Evolutionary conservation across 148 eudicot species (phyloP).

Genomic region (Fagopyrum homotropicum): DNA sequence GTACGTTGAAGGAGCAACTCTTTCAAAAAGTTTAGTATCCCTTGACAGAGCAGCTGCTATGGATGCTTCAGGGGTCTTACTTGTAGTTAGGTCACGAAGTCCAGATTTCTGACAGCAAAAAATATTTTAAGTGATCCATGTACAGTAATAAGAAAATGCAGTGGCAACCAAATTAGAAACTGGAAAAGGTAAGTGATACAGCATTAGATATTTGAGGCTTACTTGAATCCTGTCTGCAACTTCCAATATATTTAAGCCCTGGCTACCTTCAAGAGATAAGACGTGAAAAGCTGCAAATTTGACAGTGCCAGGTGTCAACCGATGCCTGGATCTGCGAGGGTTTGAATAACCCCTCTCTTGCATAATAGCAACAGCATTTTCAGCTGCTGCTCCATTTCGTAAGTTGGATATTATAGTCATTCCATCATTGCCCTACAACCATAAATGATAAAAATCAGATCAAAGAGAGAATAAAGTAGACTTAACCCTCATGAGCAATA

Average conservation of each 20-base stretch:
- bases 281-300: slow-evolving; percentile 94
- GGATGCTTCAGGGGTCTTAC: slow-evolving; percentile 98
- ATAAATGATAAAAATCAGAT: background rate
- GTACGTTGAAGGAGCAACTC: slow-evolving; percentile 94
- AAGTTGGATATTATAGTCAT: slow-evolving; percentile 55
- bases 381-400: slow-evolving; percentile 83
- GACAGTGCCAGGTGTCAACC: slow-evolving; percentile 96
- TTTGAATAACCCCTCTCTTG: slow-evolving; percentile 73
- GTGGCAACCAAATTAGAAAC: background rate
- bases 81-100: slow-evolving; percentile 84
- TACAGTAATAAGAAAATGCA: slow-evolving; percentile 1
- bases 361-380: slow-evolving; percentile 80
- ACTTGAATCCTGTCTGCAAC: slow-evolving; percentile 97
- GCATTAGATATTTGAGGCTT: slow-evolving; percentile 9
- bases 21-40: slow-evolving; percentile 87
- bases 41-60: slow-evolving; percentile 94
- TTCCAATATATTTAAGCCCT: slow-evolving; percentile 73
- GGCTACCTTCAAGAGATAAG: slow-evolving; percentile 79
- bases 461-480: background rate
- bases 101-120: slow-evolving; percentile 63
- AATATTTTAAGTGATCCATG: background rate
- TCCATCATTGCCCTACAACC: slow-evolving; percentile 64
- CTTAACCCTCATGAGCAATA: background rate
- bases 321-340: slow-evolving; percentile 84
- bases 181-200: slow-evolving; percentile 7